Conservation (phyloP, 2,329 filamentous ascomycete species). For the Verruconis gallopava region DNA sequence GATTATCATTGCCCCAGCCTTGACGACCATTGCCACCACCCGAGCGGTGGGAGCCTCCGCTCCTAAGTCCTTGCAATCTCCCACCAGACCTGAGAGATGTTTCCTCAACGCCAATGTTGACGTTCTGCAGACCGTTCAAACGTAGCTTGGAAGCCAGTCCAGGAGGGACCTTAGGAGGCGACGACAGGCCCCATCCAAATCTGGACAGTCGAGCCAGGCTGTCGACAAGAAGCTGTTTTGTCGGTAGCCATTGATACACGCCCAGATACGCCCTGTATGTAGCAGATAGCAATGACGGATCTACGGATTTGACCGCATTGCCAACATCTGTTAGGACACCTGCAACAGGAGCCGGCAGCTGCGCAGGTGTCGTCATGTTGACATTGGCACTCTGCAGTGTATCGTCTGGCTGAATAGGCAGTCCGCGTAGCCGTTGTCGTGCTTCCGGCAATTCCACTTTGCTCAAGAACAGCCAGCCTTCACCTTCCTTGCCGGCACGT, state of each 20-base stretch:
- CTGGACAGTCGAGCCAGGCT: conserved; percentile 32
- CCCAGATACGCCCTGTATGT: conserved; percentile 49
- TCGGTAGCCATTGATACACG: conserved; percentile 30
- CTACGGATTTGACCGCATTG: conserved; percentile 31
- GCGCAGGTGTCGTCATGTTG: conserved; percentile 29
- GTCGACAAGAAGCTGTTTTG: conserved; percentile 29
- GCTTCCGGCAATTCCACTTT: conserved; percentile 39
- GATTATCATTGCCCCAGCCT: too few species aligned
- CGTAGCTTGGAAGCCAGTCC: conserved; percentile 12
- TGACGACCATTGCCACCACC: conserved; percentile 3
- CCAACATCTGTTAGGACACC: conserved; percentile 33
- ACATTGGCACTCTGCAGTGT: conserved; percentile 38
- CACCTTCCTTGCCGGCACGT: conserved; percentile 59
- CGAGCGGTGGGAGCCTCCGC: not conserved
- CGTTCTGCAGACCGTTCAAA: not conserved
- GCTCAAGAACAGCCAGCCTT: conserved; percentile 55
- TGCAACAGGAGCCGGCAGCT: conserved; percentile 29
- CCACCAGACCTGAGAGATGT: too few species aligned
- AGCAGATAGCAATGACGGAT: conserved; percentile 28
- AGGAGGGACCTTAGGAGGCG: conserved; percentile 25
- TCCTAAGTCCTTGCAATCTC: not conserved
- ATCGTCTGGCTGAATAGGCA: conserved; percentile 47
- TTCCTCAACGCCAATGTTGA: conserved; percentile 12
- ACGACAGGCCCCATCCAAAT: conserved; percentile 34
- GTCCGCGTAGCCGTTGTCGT: conserved; percentile 39